Percentiles rank a stretch among this genome's conserved stretches.
These are phyloP conservation scores for Pichia californica DNA, from an alignment of 805 yeast genomes.

Conservation along the genomic window DNA sequence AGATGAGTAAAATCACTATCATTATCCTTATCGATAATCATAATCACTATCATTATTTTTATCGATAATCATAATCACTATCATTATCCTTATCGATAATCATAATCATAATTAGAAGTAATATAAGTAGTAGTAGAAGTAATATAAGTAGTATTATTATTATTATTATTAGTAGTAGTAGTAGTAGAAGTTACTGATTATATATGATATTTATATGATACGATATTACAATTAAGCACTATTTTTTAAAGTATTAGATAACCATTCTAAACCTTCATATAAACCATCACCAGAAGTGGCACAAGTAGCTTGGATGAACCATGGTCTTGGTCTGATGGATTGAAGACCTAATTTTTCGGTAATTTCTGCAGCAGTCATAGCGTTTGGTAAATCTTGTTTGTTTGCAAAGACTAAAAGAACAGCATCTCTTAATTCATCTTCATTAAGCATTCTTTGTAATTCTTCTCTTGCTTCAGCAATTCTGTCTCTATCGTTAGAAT, in stretches of 20 bases:
- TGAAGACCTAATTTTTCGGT: conserved; percentile 95
- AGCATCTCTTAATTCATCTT: conserved; percentile 96
- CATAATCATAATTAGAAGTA: too few relatives aligned
- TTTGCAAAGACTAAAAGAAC: conserved; percentile 92
- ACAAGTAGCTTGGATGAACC: conserved; percentile 99
- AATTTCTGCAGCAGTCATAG: conserved; percentile 98
- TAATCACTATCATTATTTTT: too few relatives aligned
- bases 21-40: too few relatives aligned
- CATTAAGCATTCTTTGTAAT: conserved; percentile 96
- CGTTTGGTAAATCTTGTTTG: conserved; percentile 98
- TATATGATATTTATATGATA: too few relatives aligned
- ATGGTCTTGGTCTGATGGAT: conserved; percentile 96
- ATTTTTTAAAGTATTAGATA: conserved; percentile 82
- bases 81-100: too few relatives aligned
- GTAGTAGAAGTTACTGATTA: background rate
- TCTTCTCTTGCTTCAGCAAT: conserved; percentile 97
- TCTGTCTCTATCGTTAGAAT: conserved; percentile 97
- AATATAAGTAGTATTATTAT: too few relatives aligned
- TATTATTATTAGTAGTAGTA: background rate
- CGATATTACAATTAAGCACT: conserved; percentile 28
- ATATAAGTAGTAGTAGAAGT: too few relatives aligned
- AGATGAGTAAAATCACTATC: too few relatives aligned
- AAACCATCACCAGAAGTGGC: conserved; percentile 99
- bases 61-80: too few relatives aligned
- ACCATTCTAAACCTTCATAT: conserved; percentile 97